Conservation (phyloP, 805 yeast genomes). For the Kluyveromyces dobzhanskii region DNA sequence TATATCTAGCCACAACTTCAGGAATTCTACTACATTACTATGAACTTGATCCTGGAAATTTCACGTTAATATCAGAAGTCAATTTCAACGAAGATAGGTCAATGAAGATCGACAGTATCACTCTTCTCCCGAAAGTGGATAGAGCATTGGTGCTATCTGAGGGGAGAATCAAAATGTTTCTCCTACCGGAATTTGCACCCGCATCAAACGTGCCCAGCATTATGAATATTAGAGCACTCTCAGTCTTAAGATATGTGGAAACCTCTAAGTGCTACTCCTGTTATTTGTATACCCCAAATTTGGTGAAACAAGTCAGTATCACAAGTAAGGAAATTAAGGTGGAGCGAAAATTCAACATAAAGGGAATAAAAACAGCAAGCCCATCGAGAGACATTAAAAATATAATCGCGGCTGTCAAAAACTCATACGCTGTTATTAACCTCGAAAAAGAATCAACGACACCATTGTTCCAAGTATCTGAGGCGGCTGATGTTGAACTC, state of each 20-base stretch:
- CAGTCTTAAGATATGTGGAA: constrained; percentile 11
- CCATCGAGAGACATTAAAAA: constrained; percentile 8
- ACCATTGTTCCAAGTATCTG: constrained; percentile 26
- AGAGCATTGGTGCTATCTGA: constrained; percentile 22
- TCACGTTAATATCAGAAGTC: constrained; percentile 25
- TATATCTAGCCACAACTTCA: constrained; percentile 24
- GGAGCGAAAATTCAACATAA: constrained; percentile 9
- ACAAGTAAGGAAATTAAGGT: constrained; percentile 8
- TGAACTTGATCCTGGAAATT: constrained; percentile 26
- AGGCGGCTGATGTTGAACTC: constrained; percentile 12
- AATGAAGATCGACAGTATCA: constrained; percentile 17
- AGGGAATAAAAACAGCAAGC: constrained; percentile 12
- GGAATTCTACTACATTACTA: constrained; percentile 29
- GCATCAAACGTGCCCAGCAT: constrained; percentile 19
- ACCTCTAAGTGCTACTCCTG: constrained; percentile 12
- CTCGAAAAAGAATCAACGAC: constrained; percentile 9
- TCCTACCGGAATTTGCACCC: constrained; percentile 30
- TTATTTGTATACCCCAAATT: constrained; percentile 11
- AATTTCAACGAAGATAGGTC: constrained; percentile 15
- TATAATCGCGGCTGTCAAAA: constrained; percentile 17
- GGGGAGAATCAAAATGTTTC: constrained; percentile 15
- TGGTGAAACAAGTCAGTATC: constrained; percentile 10
- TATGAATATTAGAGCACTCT: constrained; percentile 14
- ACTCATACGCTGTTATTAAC: constrained; percentile 21
- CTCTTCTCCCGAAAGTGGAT: constrained; percentile 23